Conservation (phyloP, 2,329 filamentous ascomycete species). For the Myriangium duriaei region DNA sequence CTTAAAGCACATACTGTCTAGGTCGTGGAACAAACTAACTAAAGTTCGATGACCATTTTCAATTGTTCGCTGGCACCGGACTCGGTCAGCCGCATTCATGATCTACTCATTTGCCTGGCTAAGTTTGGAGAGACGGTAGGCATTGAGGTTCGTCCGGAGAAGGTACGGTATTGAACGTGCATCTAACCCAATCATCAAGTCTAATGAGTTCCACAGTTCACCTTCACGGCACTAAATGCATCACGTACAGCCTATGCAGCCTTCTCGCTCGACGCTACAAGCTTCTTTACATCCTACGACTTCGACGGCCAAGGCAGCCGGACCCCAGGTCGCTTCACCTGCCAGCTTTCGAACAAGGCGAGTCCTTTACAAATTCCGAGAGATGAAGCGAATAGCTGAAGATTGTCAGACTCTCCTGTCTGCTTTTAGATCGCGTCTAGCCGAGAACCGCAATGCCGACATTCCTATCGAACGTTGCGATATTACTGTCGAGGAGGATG, state of each 20-base stretch:
- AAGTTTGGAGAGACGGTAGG: conserved; percentile 73
- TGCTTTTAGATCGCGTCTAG: conserved; percentile 56
- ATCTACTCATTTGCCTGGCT: conserved; percentile 59
- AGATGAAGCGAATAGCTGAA: background rate
- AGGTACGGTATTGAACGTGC: conserved; percentile 36
- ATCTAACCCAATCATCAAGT: conserved; percentile 7
- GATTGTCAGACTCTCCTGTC: conserved; percentile 42
- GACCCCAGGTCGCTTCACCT: conserved; percentile 46
- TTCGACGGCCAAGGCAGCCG: conserved; percentile 33
- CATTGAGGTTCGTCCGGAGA: conserved; percentile 57
- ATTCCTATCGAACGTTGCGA: conserved; percentile 63
- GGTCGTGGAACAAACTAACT: no score
- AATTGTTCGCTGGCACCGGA: conserved; percentile 65
- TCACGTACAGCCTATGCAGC: conserved; percentile 70
- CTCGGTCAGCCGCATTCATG: conserved; percentile 56
- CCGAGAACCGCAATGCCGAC: conserved; percentile 53
- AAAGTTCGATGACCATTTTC: conserved; percentile 38
- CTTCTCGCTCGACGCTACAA: conserved; percentile 52
- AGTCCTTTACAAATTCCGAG: conserved; percentile 9
- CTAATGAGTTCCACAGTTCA: conserved; percentile 39
- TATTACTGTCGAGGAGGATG: conserved; percentile 58
- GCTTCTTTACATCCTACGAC: conserved; percentile 62
- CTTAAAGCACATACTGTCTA: no score
- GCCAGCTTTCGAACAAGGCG: conserved; percentile 61
- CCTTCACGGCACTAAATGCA: conserved; percentile 63